Conservation (phyloP, 2,329 filamentous ascomycete species). For the Xylariomycetidae sp. region DNA sequence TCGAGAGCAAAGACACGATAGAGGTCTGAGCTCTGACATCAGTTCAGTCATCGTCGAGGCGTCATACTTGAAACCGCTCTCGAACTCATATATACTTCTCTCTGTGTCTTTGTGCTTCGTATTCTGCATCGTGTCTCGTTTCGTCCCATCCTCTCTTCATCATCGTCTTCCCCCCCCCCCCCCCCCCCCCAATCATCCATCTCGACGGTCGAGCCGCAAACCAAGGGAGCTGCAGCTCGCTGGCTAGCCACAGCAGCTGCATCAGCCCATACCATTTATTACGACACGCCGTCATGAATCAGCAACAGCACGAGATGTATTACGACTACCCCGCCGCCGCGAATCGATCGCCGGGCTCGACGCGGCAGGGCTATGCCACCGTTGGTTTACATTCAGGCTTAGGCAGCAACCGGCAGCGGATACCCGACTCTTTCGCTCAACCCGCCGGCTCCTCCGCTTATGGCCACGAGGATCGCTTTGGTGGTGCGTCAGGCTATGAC, state of each 20-base stretch:
- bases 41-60: conserved; percentile 5
- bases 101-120: too few species aligned
- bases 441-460: conserved; percentile 66
- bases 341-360: conserved; percentile 70
- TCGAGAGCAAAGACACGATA: neutral
- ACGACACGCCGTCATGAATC: conserved; percentile 35
- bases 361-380: conserved; percentile 56
- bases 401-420: too few species aligned
- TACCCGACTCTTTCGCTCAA: too few species aligned
- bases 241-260: conserved; percentile 25
- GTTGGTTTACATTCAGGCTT: conserved; percentile 49
- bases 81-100: too few species aligned
- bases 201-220: conserved; percentile 11
- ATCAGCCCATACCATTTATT: conserved; percentile 14
- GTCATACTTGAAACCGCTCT: too few species aligned
- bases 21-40: conserved; percentile 4
- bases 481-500: conserved; percentile 56
- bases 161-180: too few species aligned
- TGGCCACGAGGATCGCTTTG: conserved; percentile 56
- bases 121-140: too few species aligned
- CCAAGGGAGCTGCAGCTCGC: conserved; percentile 26
- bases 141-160: too few species aligned
- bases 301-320: conserved; percentile 64
- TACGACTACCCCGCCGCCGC: conserved; percentile 59
- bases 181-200: too few species aligned